Evolutionary conservation across 441 rosid species (phyloP).

Genomic region (Aquilaria agallochum): DNA sequence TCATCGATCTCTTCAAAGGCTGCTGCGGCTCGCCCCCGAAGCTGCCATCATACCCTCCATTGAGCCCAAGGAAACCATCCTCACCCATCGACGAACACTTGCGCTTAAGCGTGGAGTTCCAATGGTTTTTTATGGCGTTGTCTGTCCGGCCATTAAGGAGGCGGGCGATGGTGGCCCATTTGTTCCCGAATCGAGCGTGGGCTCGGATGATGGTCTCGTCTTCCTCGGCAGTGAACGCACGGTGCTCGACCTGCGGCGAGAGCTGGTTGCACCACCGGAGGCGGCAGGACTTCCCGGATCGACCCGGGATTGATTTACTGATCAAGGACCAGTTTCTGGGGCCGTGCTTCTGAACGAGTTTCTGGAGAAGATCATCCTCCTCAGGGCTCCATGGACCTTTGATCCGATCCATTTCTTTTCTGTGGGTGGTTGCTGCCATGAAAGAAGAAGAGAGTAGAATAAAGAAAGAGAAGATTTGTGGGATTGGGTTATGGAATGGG

Average conservation of each 20-base stretch:
- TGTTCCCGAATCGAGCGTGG: slow-evolving; percentile 62
- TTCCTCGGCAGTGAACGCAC: slow-evolving; percentile 51
- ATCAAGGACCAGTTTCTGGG: slow-evolving; percentile 68
- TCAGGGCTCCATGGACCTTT: slow-evolving; percentile 84
- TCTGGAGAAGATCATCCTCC: slow-evolving; percentile 56
- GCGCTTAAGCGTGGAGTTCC: slow-evolving; percentile 73
- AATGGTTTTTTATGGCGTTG: slow-evolving; percentile 75
- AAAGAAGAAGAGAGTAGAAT: neutral
- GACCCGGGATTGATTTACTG: slow-evolving; percentile 64
- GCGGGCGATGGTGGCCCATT: slow-evolving; percentile 79
- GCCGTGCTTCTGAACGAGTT: slow-evolving; percentile 52
- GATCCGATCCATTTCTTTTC: slow-evolving; percentile 61
- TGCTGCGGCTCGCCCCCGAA: slow-evolving; percentile 9
- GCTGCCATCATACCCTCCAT: slow-evolving; percentile 16
- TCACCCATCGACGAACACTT: slow-evolving; percentile 41
- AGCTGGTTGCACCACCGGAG: slow-evolving; percentile 77
- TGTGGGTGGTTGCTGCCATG: slow-evolving; percentile 29
- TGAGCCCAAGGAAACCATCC: slow-evolving; percentile 7
- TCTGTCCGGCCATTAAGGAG: slow-evolving; percentile 73
- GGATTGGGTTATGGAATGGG: neutral
- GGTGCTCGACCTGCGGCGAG: slow-evolving; percentile 66
- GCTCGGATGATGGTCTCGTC: slow-evolving; percentile 56
- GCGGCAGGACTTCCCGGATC: slow-evolving; percentile 68
- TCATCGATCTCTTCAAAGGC: slow-evolving; percentile 28
- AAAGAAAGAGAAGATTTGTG: neutral